phyloP scores from a whole-genome alignment of 768 basidiomycete species.

The Gymnopilus dilepis region DNA sequence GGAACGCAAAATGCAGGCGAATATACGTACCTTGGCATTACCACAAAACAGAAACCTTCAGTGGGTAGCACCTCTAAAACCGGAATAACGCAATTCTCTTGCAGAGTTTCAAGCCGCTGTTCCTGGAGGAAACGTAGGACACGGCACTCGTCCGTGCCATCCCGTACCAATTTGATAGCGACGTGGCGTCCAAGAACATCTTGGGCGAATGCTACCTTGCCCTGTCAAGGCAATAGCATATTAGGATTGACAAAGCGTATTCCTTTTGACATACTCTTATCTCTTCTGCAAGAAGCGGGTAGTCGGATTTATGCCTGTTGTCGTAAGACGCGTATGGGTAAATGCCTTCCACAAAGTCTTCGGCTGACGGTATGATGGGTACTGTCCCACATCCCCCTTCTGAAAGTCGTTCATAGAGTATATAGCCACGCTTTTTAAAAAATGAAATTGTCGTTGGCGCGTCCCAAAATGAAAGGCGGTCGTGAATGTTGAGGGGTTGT shows the following conservation, averaged over 20 bases:
- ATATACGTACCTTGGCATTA: conserved; percentile 38
- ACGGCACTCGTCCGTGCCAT: conserved; percentile 26
- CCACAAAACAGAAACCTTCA: conserved; percentile 30
- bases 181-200: conserved; percentile 28
- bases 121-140: conserved; percentile 24
- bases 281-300: neutral
- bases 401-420: conserved; percentile 1
- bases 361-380: neutral
- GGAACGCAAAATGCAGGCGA: too few species aligned
- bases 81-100: conserved; percentile 24
- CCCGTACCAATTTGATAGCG: conserved; percentile 30
- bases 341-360: neutral
- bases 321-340: neutral
- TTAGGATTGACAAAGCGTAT: too few species aligned
- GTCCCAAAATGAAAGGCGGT: conserved; percentile 10
- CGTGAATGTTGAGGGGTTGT: neutral
- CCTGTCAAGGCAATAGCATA: too few species aligned
- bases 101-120: conserved; percentile 1
- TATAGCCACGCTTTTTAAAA: conserved; percentile 6
- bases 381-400: neutral
- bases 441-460: neutral
- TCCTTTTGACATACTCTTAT: neutral
- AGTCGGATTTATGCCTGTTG: neutral
- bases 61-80: conserved; percentile 29
- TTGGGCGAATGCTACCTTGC: conserved; percentile 24